These are phyloP conservation scores for Cutaneotrichosporon sp. DNA, from an alignment of 1,284 basidiomycete species.

Conservation along the genomic window DNA sequence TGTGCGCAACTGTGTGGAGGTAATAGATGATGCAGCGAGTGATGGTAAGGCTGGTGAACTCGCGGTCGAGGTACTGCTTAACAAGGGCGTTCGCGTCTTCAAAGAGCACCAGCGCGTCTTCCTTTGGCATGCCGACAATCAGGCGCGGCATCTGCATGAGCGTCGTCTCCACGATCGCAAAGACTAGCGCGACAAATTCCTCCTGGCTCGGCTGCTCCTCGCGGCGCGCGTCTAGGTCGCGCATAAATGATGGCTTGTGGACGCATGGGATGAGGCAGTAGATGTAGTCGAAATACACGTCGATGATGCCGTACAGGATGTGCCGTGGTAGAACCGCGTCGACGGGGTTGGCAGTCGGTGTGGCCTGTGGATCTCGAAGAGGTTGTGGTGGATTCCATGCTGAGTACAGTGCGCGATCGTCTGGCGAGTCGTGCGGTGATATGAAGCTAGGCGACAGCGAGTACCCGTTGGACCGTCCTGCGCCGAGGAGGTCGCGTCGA, in stretches of 20 bases:
- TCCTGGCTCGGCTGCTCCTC: constrained; percentile 72
- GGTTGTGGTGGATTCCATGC: not conserved
- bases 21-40: constrained; percentile 30
- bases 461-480: constrained; percentile 2
- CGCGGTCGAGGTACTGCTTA: constrained; percentile 22
- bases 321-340: constrained; percentile 44
- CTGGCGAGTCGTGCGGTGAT: not conserved
- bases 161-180: constrained; percentile 77
- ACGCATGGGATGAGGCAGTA: constrained; percentile 70
- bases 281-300: constrained; percentile 83
- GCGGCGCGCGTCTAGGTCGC: constrained; percentile 68
- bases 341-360: constrained; percentile 34
- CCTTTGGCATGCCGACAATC: constrained; percentile 36
- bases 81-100: constrained; percentile 25
- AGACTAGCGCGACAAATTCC: constrained; percentile 75
- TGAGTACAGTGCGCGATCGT: not conserved
- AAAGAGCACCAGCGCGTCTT: constrained; percentile 39
- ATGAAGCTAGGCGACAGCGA: constrained; percentile 11
- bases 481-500: constrained; percentile 9
- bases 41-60: constrained; percentile 26
- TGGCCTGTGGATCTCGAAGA: not conserved
- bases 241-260: constrained; percentile 71
- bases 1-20: constrained; percentile 21
- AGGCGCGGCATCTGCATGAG: constrained; percentile 58
- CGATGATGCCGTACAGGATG: constrained; percentile 59